Evolutionary conservation across 2,329 filamentous ascomycete species (phyloP).

Genomic region (Aspergillus unguis): DNA sequence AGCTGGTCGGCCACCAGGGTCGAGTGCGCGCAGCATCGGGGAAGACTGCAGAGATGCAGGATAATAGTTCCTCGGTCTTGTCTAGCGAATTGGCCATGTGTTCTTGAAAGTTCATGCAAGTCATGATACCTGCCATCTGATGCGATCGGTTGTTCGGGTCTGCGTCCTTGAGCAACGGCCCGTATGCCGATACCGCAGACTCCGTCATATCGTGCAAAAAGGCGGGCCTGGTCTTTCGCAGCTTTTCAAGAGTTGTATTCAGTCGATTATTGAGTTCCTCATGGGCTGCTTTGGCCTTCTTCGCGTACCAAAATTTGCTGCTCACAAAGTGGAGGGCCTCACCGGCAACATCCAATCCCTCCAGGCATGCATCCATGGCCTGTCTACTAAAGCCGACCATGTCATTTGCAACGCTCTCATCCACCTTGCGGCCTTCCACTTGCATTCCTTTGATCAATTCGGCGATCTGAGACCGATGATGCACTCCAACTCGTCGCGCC

Average conservation of each 20-base stretch:
- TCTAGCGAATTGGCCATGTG: constrained; percentile 28
- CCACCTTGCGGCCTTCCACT: constrained; percentile 34
- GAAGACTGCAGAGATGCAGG: constrained; percentile 37
- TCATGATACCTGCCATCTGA: constrained; percentile 40
- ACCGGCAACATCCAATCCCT: constrained; percentile 4
- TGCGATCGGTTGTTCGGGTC: constrained; percentile 20
- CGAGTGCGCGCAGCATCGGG: constrained; percentile 33
- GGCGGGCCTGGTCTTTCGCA: constrained; percentile 25
- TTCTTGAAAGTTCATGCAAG: constrained; percentile 50
- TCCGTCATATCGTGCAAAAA: constrained; percentile 39
- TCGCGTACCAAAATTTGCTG: constrained; percentile 26
- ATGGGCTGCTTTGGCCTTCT: constrained; percentile 14
- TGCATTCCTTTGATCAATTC: background rate
- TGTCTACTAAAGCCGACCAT: constrained; percentile 28
- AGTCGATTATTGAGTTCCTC: constrained; percentile 12
- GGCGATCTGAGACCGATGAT: background rate
- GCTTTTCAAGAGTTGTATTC: constrained; percentile 19
- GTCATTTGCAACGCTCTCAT: constrained; percentile 31
- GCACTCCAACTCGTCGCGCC: constrained; percentile 2
- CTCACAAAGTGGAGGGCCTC: constrained; percentile 29
- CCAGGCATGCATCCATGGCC: constrained; percentile 28
- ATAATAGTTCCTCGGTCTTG: constrained; percentile 27
- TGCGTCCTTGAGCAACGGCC: constrained; percentile 3
- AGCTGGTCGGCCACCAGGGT: constrained; percentile 44
- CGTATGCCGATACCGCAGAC: constrained; percentile 31